Evolutionary conservation across 1,139 yeast species (phyloP), one percentile per base, ranked within the genome.

Genomic region (Taphrina betulina): DNA sequence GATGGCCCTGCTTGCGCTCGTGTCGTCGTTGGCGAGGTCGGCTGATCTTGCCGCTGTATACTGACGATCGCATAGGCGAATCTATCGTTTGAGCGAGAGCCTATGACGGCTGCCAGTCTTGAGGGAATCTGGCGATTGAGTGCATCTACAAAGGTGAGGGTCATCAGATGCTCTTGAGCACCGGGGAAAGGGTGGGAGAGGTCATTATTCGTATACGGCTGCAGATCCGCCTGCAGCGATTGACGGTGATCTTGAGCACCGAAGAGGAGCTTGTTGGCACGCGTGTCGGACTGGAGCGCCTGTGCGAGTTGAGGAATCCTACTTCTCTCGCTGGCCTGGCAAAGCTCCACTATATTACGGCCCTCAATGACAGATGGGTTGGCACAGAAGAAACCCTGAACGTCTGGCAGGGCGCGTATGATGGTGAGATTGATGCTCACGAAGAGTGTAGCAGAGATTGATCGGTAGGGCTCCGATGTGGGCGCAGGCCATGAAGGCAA

Each of bases 171-270:
- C 19, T 43, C 48, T 10, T 22, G 17, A 31, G 48, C 48, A 5
- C 48, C 48, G 2, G 48, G 48, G 14, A 43, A 43, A n/a, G 48
- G 48, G 22, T 43, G 48, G 5, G 38, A 29, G 14, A 43, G 48
- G 20, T 43, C 48, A 5, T 36, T 19, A 20, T 43, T 43, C 10
- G 48, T 8, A 37, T 43, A 43, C 17, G 38, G 48, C 20, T 23
- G 38, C 7, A 43, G 31, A 20, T 43, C 48, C 17, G 26, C 19
- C 5, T 19, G 29, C 8, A 43, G 48, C 1, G 29, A 7, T 31
- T 43, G 48, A 20, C 48, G 36, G 26, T 43, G 26, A 5, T 29
- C 23, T 17, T 43, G 48, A 31, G 38, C 38, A 7, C 20, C 14
- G 20, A 43, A 31, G 48, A 43, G 48, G 4, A 43, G 38, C 20